A percentile compares a stretch with the other conserved stretches of the same genome.
phyloP scores from a whole-genome alignment of 202 grass and related monocot species.

The Schoenoplectus triqueter region DNA sequence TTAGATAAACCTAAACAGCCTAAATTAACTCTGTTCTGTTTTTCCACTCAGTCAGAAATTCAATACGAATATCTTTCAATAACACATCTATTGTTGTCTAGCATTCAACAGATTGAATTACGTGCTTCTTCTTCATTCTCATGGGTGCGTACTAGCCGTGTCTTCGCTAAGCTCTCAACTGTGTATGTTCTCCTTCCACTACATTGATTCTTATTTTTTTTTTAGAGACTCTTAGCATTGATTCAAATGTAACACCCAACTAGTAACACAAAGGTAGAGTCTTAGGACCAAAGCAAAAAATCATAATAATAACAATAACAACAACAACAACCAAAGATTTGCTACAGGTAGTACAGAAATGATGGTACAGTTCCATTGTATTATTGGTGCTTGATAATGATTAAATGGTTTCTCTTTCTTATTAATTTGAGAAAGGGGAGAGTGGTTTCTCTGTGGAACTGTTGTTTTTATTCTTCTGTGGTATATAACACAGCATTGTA shows the following conservation, averaged over 20 bases:
- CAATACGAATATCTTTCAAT: background rate
- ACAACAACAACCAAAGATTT: background rate
- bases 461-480: background rate
- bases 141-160: conserved; percentile 70
- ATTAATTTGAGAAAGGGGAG: conserved; percentile 5
- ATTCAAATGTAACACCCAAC: conserved; percentile 25
- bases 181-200: conserved; percentile 52
- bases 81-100: conserved; percentile 13
- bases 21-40: background rate
- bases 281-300: background rate
- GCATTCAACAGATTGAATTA: conserved; percentile 79
- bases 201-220: background rate
- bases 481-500: background rate
- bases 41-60: conserved; percentile 3
- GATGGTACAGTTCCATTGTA: background rate
- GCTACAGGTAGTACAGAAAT: background rate
- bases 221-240: background rate
- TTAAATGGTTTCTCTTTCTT: background rate
- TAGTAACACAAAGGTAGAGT: background rate
- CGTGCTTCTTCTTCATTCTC: conserved; percentile 71
- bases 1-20: background rate
- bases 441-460: background rate
- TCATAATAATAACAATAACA: too few relatives aligned
- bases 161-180: conserved; percentile 84
- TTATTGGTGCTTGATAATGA: background rate